A percentile compares a stretch with the other conserved stretches of the same genome.
phyloP scores from a whole-genome alignment of 2,329 filamentous ascomycete genomes.

The Dactylonectria macrodidyma region DNA sequence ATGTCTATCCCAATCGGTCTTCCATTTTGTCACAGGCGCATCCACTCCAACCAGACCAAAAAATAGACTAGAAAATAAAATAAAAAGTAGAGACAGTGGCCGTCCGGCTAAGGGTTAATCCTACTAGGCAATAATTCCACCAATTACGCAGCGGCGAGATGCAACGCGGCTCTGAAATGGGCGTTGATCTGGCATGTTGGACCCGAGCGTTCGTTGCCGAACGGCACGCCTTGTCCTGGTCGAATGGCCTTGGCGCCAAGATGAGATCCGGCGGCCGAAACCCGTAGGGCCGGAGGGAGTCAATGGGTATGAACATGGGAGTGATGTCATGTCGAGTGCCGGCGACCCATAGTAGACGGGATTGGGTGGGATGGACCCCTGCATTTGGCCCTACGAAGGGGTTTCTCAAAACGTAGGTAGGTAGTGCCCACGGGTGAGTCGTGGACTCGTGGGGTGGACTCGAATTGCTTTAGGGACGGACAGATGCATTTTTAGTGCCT shows the following conservation, averaged over 20 bases:
- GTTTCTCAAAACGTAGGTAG: background rate
- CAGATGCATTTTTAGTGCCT: background rate
- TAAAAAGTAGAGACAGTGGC: background rate
- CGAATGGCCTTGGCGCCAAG: conserved; percentile 33
- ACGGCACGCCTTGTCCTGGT: conserved; percentile 15
- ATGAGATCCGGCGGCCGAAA: conserved; percentile 26
- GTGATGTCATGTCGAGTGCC: conserved; percentile 33
- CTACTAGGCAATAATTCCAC: conserved; percentile 17
- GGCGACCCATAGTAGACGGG: background rate
- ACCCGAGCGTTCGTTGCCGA: conserved; percentile 24
- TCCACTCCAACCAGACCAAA: conserved; percentile 9
- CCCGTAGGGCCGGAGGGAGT: conserved; percentile 14
- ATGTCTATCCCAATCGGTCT: conserved; percentile 12
- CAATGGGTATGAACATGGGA: conserved; percentile 2
- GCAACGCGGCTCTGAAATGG: background rate
- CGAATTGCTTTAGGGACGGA: background rate
- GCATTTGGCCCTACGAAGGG: background rate
- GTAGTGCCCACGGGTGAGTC: background rate
- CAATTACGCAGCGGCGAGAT: conserved; percentile 11
- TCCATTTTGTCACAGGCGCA: background rate
- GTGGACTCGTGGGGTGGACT: background rate
- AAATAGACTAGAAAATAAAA: conserved; percentile 7
- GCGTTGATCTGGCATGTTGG: conserved; percentile 6
- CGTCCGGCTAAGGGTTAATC: background rate
- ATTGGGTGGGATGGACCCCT: background rate